phyloP scores from a whole-genome alignment of 108 stramenopile genomes.

The Nannochloropsis gaditana region DNA sequence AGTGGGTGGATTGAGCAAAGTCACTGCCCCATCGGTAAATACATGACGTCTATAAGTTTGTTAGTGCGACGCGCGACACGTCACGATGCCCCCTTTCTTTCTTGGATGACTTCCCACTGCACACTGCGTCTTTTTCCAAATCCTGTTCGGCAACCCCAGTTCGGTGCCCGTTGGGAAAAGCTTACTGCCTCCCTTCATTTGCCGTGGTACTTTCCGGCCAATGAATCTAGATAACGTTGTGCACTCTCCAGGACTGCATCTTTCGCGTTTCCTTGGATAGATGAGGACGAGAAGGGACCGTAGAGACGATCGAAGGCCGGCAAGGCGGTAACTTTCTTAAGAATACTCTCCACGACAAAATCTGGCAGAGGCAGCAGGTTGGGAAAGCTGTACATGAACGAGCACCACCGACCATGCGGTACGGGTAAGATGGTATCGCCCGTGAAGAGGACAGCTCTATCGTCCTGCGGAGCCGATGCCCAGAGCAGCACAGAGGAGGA shows the following conservation, averaged over 20 bases:
- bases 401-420: not conserved
- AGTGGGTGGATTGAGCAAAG: too few species aligned
- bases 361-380: constrained; percentile 3
- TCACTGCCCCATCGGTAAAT: too few species aligned
- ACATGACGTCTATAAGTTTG: too few species aligned
- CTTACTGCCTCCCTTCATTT: not conserved
- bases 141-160: too few species aligned
- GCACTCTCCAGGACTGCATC: constrained; percentile 1
- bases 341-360: constrained; percentile 17
- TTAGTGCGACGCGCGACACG: too few species aligned
- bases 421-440: constrained; percentile 1
- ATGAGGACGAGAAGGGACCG: constrained; percentile 12
- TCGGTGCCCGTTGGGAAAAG: too few species aligned
- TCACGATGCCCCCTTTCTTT: too few species aligned
- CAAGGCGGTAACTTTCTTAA: not conserved
- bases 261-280: not conserved
- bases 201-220: constrained; percentile 9
- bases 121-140: too few species aligned
- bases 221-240: not conserved
- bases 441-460: not conserved
- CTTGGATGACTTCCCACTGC: too few species aligned
- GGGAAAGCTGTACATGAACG: constrained; percentile 16
- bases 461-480: not conserved
- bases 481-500: constrained; percentile 6
- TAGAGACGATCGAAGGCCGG: not conserved